Evolutionary conservation across 2,329 filamentous ascomycete species (phyloP), one percentile per base, ranked within the genome.

Genomic region (Fusarium sterilihyphosum): DNA sequence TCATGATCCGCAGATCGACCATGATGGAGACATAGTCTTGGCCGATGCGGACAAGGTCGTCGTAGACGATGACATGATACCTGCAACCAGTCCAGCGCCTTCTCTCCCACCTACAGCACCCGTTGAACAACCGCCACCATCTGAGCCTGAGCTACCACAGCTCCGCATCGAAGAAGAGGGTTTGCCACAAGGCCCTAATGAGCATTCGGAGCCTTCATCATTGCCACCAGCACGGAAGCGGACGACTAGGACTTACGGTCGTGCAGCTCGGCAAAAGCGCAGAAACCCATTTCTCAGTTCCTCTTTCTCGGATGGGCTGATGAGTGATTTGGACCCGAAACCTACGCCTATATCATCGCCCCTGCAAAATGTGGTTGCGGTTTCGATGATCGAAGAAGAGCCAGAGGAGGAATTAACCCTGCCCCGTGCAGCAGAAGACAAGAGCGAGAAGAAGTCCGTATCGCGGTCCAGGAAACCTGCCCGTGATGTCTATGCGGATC

Each of bases 11-110:
- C 47, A 69, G 9, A 50, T 57, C 44, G 72, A 73, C 22, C 38
- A 70, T 17, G 70, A 69, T 29, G 65, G 73, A 16, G 70, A 72
- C 31, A 38, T 49, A 8, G 33, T 62, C 20, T 49, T 67, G 46
- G 56, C 52, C n/a, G 73, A 71, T 13, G 61, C 24, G 35, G 66
- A 73, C 20, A 79, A 77, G 33, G 56, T 65, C 16, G 38, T 61
- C 2, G 52, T 71, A 4, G 81, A 82, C 6, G 82, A 82, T 49
- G 81, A 83, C n/a, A 81, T 79, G 75, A 84, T 84, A 65, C 82
- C 82, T 3, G 82, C 82, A 52, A 84, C 82, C 33, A 84, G 82
- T 41, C 82, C 82, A n/a, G 70, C 80, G 4, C 75, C 77, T 40
- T 79, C 80, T 11, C 69, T 81, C 9, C 74, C 81, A n/a, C 73